Evolutionary conservation across 495 filamentous ascomycete genomes (phyloP).

Genomic region (Penicillium roqueforti): DNA sequence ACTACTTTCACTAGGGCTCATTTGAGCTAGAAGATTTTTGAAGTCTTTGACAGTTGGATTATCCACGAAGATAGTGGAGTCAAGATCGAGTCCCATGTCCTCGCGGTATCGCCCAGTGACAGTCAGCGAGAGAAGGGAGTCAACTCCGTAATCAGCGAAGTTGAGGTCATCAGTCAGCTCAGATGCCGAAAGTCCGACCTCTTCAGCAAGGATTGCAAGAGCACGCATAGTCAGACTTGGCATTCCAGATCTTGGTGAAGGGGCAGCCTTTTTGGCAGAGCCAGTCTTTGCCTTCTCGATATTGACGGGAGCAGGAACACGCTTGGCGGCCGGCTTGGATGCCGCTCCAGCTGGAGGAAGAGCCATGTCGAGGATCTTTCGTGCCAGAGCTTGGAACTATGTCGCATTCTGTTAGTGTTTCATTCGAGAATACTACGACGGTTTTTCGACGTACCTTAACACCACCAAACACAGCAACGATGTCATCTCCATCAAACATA

Average conservation of each 20-base stretch:
- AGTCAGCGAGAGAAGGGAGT: constrained; percentile 50
- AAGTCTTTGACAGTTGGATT: constrained; percentile 56
- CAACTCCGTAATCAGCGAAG: constrained; percentile 51
- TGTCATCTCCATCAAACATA: constrained; percentile 51
- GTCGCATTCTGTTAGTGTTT: constrained; percentile 16
- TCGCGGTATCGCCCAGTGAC: constrained; percentile 47
- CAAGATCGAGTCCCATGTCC: constrained; percentile 46
- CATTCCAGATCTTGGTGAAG: constrained; percentile 26
- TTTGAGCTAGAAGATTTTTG: constrained; percentile 52
- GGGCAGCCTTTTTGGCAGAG: constrained; percentile 26
- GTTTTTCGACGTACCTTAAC: constrained; percentile 46
- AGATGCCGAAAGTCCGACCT: constrained; percentile 58
- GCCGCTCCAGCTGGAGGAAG: constrained; percentile 54
- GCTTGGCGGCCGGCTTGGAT: constrained; percentile 22
- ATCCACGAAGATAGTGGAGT: constrained; percentile 55
- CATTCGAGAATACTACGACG: background rate
- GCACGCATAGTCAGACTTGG: constrained; percentile 36
- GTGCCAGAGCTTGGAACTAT: constrained; percentile 62
- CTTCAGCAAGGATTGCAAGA: constrained; percentile 61
- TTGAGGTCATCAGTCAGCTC: constrained; percentile 54
- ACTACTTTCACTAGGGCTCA: constrained; percentile 30
- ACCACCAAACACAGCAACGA: constrained; percentile 64
- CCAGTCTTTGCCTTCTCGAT: constrained; percentile 38
- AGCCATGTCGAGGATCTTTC: constrained; percentile 61
- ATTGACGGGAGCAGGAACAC: constrained; percentile 31